phyloP scores from a whole-genome alignment of 495 filamentous ascomycete genomes.

The Neurospora tetrasperma region DNA sequence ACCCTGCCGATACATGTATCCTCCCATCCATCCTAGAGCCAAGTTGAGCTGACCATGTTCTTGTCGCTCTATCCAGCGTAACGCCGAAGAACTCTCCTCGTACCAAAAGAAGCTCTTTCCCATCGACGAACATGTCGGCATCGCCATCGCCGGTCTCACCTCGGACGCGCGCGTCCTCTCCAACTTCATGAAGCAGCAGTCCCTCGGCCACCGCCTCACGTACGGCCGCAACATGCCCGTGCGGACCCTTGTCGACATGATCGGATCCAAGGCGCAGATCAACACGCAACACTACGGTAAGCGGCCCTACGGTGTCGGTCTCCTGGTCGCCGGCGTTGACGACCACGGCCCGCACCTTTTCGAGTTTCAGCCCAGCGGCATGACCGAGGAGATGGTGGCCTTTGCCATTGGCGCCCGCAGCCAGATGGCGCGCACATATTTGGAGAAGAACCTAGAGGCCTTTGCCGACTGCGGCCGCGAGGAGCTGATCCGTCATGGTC shows the following conservation, averaged over 20 bases:
- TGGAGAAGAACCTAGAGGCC: slow-evolving; percentile 80
- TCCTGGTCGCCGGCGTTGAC: slow-evolving; percentile 90
- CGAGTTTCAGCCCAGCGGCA: slow-evolving; percentile 93
- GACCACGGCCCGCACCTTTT: slow-evolving; percentile 89
- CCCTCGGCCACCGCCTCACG: slow-evolving; percentile 85
- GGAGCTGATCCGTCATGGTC: slow-evolving; percentile 80
- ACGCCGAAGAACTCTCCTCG: slow-evolving; percentile 97
- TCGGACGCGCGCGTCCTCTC: slow-evolving; percentile 98
- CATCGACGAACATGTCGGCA: slow-evolving; percentile 89
- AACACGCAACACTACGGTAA: slow-evolving; percentile 98
- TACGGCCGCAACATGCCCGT: slow-evolving; percentile 89
- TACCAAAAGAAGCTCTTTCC: slow-evolving; percentile 99
- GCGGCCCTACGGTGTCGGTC: slow-evolving; percentile 90
- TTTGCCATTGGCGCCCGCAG: slow-evolving; percentile 91
- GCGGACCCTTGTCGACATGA: slow-evolving; percentile 75
- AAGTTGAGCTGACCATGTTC: slow-evolving; percentile 2
- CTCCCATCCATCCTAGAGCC: neutral
- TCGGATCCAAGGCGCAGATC: slow-evolving; percentile 90
- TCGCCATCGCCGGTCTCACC: slow-evolving; percentile 92
- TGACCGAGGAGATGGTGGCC: slow-evolving; percentile 94
- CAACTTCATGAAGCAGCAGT: slow-evolving; percentile 99
- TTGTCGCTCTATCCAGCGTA: slow-evolving; percentile 51
- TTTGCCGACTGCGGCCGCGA: slow-evolving; percentile 65
- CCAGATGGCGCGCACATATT: slow-evolving; percentile 94
- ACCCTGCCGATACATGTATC: neutral